Conservation (phyloP, 176 grass and related monocot species). For the Elaeis guineensis region DNA sequence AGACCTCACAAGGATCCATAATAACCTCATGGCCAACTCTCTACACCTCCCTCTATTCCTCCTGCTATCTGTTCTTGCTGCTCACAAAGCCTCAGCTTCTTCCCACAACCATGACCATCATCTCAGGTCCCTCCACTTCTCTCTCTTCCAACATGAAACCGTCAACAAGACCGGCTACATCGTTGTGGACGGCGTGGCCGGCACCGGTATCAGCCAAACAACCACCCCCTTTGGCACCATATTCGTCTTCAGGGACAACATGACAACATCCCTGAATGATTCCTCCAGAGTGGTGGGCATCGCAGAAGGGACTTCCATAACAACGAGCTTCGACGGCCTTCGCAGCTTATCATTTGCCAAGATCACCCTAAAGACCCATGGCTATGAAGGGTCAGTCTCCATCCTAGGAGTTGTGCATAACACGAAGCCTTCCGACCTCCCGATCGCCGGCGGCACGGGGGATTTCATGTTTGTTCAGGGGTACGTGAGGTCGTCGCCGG, state of each 20-base stretch:
- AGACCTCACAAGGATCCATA: too few species aligned
- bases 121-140: slow-evolving; percentile 40
- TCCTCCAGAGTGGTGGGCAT: slow-evolving; percentile 43
- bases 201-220: slow-evolving; percentile 41
- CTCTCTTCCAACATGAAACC: slow-evolving; percentile 74
- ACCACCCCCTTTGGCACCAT: slow-evolving; percentile 71
- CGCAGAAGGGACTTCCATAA: slow-evolving; percentile 46
- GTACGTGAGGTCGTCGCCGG: slow-evolving; percentile 41
- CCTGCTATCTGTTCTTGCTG: too few species aligned
- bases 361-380: slow-evolving; percentile 40
- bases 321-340: slow-evolving; percentile 56
- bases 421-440: slow-evolving; percentile 46
- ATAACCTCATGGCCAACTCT: too few species aligned
- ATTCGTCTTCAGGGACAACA: slow-evolving; percentile 59
- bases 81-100: too few species aligned
- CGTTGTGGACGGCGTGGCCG: slow-evolving; percentile 46
- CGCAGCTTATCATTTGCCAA: slow-evolving; percentile 47
- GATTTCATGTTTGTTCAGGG: slow-evolving; percentile 47
- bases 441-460: slow-evolving; percentile 40
- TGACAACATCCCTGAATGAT: slow-evolving; percentile 28
- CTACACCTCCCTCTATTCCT: too few species aligned
- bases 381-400: slow-evolving; percentile 46
- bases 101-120: background rate
- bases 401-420: slow-evolving; percentile 58
- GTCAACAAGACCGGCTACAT: slow-evolving; percentile 64